These are phyloP conservation scores for Lepidium aucheri DNA, from an alignment of 345 rosid genomes.

Conservation along the genomic window DNA sequence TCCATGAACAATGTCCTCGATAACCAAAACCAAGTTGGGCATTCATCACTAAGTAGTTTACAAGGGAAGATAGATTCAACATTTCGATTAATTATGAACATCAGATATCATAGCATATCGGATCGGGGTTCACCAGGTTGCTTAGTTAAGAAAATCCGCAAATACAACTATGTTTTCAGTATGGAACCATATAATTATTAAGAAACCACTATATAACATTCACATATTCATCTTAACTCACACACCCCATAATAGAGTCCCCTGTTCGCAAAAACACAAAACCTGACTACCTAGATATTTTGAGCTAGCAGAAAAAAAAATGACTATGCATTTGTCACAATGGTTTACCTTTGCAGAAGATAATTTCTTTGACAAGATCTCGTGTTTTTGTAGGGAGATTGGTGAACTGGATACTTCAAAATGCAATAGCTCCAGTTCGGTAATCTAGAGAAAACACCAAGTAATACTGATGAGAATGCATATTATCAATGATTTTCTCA, in stretches of 20 bases:
- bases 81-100: neutral
- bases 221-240: neutral
- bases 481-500: neutral
- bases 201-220: neutral
- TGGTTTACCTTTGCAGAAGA: conserved; percentile 57
- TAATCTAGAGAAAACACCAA: conserved; percentile 38
- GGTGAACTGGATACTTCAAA: conserved; percentile 50
- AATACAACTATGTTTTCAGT: no score
- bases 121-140: neutral
- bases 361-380: conserved; percentile 46
- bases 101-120: neutral
- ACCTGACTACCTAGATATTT: neutral
- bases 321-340: neutral
- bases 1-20: neutral
- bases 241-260: neutral
- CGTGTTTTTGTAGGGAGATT: conserved; percentile 40
- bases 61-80: no score
- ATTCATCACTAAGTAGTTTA: neutral
- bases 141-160: no score
- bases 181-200: neutral
- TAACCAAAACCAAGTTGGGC: neutral
- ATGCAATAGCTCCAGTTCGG: conserved; percentile 57
- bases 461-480: neutral
- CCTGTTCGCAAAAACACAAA: neutral
- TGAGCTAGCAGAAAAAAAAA: neutral